A percentile compares a stretch with the other conserved stretches of the same genome.
phyloP scores from a whole-genome alignment of 2,329 filamentous ascomycete species.

The Tolypocladium ovalisporum region DNA sequence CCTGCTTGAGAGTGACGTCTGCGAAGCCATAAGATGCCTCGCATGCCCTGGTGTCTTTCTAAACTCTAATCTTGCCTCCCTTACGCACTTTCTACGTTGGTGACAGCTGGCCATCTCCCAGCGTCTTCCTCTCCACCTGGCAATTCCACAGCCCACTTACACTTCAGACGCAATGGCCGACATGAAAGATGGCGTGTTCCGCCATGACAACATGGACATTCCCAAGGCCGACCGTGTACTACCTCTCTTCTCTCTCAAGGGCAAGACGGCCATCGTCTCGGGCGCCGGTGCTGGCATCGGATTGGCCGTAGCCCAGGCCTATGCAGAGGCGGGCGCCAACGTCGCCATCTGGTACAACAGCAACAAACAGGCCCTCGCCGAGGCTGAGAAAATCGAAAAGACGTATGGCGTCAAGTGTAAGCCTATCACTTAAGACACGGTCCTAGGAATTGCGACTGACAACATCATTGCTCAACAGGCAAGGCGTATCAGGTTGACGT shows the following conservation, averaged over 20 bases:
- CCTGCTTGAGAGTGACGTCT: background rate
- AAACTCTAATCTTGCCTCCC: background rate
- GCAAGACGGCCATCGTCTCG: conserved; percentile 58
- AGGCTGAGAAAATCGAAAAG: conserved; percentile 52
- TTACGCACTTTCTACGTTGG: background rate
- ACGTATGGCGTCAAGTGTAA: conserved; percentile 58
- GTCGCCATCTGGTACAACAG: conserved; percentile 64
- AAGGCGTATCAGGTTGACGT: conserved; percentile 48
- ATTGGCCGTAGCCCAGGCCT: conserved; percentile 49
- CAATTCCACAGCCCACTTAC: background rate
- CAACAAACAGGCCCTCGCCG: conserved; percentile 52
- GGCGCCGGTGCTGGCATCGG: conserved; percentile 60
- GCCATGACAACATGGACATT: conserved; percentile 42
- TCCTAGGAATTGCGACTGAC: background rate
- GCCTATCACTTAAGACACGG: conserved; percentile 12
- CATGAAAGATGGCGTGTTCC: conserved; percentile 39
- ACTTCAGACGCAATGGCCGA: conserved; percentile 21
- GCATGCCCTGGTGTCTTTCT: background rate
- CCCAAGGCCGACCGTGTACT: conserved; percentile 42
- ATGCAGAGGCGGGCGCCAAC: conserved; percentile 61
- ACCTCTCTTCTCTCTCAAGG: conserved; percentile 58
- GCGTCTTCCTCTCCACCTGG: background rate
- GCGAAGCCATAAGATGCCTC: background rate
- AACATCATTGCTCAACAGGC: conserved; percentile 1
- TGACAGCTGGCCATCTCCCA: background rate